Evolutionary conservation across 306 rosid species (phyloP).

Genomic region (Vachellia collinsii): DNA sequence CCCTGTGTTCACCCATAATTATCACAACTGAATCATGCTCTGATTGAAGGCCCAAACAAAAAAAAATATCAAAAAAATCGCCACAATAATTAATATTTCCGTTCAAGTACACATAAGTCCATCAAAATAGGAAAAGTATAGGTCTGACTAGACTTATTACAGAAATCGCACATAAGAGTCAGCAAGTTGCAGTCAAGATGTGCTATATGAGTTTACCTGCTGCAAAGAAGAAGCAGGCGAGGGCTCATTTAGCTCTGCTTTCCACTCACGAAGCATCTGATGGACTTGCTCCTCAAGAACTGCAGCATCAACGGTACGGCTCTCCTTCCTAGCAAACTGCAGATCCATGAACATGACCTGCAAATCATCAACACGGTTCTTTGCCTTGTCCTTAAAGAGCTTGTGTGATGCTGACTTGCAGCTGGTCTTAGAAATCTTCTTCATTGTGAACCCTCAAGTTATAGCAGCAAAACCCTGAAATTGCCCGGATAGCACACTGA

Average conservation of each 20-base stretch:
- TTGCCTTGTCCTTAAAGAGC: slow-evolving; percentile 84
- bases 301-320: slow-evolving; percentile 67
- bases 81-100: slow-evolving; percentile 12
- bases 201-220: slow-evolving; percentile 55
- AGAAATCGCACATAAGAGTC: slow-evolving; percentile 21
- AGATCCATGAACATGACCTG: slow-evolving; percentile 77
- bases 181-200: slow-evolving; percentile 25
- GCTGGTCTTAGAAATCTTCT: slow-evolving; percentile 74
- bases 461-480: slow-evolving; percentile 39
- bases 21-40: slow-evolving; percentile 44
- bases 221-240: slow-evolving; percentile 85
- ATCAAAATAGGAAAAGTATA: slow-evolving; percentile 25
- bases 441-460: slow-evolving; percentile 52
- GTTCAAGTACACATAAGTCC: slow-evolving; percentile 22
- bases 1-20: slow-evolving; percentile 58
- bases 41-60: background rate
- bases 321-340: slow-evolving; percentile 87
- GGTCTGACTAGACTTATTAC: background rate
- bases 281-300: slow-evolving; percentile 87
- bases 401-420: slow-evolving; percentile 84
- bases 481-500: slow-evolving; percentile 28
- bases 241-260: slow-evolving; percentile 84
- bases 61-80: background rate
- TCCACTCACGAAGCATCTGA: slow-evolving; percentile 97
- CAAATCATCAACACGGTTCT: slow-evolving; percentile 84